Conservation (phyloP, 306 rosid genomes). For the Prunus armeniaca region DNA sequence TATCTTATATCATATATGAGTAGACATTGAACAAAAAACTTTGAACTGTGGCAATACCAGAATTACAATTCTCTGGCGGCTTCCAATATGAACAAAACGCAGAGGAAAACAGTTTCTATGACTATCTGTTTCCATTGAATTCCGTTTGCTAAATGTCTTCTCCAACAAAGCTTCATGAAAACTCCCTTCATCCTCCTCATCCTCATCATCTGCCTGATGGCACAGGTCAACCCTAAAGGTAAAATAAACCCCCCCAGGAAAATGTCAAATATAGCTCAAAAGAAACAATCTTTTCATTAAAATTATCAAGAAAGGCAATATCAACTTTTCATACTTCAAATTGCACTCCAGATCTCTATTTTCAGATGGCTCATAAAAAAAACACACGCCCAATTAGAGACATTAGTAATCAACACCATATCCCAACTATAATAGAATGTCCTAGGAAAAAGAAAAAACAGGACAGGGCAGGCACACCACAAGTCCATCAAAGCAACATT, state of each 20-base stretch:
- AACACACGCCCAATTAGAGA: background rate
- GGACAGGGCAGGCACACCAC: background rate
- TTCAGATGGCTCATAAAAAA: background rate
- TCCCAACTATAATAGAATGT: background rate
- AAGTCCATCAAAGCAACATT: background rate
- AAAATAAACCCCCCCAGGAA: slow-evolving; percentile 15
- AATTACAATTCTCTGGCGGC: slow-evolving; percentile 77
- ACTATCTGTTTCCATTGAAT: slow-evolving; percentile 39
- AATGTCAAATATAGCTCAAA: slow-evolving; percentile 25
- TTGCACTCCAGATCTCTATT: background rate
- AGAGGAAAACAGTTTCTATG: slow-evolving; percentile 72
- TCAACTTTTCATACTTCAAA: background rate
- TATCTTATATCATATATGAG: background rate
- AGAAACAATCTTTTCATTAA: slow-evolving; percentile 9
- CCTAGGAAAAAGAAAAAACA: background rate
- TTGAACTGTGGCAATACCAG: slow-evolving; percentile 46
- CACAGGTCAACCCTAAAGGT: slow-evolving; percentile 90
- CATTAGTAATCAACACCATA: background rate
- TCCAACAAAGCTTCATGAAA: slow-evolving; percentile 61
- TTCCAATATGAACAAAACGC: slow-evolving; percentile 60
- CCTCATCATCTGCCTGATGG: slow-evolving; percentile 86
- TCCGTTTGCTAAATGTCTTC: slow-evolving; percentile 45
- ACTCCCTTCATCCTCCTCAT: slow-evolving; percentile 75
- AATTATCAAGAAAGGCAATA: slow-evolving; percentile 4
- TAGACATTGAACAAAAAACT: slow-evolving; percentile 14